Evolutionary conservation across 1,284 basidiomycete genomes (phyloP).

Genomic region (Irpex sp.): DNA sequence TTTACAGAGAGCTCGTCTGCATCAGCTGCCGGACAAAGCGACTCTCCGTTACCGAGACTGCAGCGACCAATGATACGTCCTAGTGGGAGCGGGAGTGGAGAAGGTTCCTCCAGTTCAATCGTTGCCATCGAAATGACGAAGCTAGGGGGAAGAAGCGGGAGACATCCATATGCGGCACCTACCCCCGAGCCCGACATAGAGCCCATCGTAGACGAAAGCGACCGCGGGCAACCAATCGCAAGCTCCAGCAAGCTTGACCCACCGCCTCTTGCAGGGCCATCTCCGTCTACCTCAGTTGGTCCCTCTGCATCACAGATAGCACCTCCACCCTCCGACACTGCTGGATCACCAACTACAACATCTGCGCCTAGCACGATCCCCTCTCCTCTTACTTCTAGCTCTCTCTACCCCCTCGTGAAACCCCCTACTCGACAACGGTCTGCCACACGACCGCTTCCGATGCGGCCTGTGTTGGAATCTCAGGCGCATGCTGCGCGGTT

Average conservation of each 20-base stretch:
- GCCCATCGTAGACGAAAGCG: neutral
- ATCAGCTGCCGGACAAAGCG: neutral
- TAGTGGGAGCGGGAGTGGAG: too few relatives aligned
- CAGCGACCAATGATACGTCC: neutral
- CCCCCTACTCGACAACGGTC: neutral
- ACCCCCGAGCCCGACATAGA: constrained; percentile 9
- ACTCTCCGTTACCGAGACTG: neutral
- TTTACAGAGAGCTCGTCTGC: neutral
- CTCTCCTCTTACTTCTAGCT: neutral
- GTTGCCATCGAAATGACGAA: neutral
- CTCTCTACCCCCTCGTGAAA: neutral
- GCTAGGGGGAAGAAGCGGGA: neutral
- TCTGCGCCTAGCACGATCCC: neutral
- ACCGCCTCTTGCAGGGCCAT: neutral
- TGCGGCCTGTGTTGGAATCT: constrained; percentile 1
- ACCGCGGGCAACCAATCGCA: neutral
- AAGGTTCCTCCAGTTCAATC: neutral
- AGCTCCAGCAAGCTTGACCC: neutral
- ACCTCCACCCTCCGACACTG: neutral
- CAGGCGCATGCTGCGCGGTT: neutral
- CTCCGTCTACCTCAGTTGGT: neutral
- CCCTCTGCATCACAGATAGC: neutral
- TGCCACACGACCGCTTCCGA: neutral
- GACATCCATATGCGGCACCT: constrained; percentile 6
- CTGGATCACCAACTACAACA: neutral